These are phyloP conservation scores for Leccinum fuscescens DNA, from an alignment of 1,284 basidiomycete species.

Conservation along the genomic window DNA sequence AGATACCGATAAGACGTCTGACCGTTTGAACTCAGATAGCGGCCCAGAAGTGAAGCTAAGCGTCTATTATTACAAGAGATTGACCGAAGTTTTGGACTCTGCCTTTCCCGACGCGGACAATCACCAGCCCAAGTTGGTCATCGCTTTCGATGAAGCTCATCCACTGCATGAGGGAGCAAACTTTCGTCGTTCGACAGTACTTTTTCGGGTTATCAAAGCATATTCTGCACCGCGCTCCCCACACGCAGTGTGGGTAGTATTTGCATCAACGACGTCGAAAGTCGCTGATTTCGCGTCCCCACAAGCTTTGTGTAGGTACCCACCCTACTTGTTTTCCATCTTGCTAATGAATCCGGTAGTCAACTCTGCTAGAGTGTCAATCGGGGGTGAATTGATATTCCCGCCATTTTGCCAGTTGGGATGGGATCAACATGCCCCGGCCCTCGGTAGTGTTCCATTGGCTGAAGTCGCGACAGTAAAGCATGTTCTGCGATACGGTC, in stretches of 20 bases:
- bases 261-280: not conserved
- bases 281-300: not conserved
- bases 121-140: not conserved
- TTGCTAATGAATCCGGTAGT: no score
- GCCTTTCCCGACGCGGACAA: not conserved
- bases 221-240: not conserved
- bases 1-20: not conserved
- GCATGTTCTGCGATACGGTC: no score
- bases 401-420: no score
- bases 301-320: not conserved
- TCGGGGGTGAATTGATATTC: no score
- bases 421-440: no score
- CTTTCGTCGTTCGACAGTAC: not conserved
- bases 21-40: not conserved
- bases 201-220: not conserved
- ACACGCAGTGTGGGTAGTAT: not conserved
- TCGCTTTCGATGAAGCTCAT: not conserved
- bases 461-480: no score
- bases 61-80: not conserved
- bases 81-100: not conserved
- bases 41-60: not conserved
- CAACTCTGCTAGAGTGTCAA: no score
- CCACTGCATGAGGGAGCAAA: not conserved
- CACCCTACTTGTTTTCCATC: not conserved
- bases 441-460: no score